These are phyloP conservation scores for Nakazawaea siamensis DNA, from an alignment of 805 yeast genomes.

Conservation along the genomic window DNA sequence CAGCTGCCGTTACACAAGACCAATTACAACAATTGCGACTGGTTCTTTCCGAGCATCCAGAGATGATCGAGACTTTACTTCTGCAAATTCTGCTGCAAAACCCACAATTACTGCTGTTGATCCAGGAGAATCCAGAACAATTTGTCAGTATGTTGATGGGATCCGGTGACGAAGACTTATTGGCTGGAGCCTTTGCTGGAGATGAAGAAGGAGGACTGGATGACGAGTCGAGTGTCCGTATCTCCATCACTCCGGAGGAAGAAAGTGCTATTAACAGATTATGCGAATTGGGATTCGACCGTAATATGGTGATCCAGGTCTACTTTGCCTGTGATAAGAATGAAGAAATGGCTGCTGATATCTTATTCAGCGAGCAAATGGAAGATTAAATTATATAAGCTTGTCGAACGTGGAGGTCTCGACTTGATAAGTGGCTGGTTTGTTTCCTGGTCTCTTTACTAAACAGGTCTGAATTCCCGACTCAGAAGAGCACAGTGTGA, in stretches of 20 bases:
- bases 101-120: constrained; percentile 77
- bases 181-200: constrained; percentile 27
- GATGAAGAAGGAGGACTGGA: constrained; percentile 28
- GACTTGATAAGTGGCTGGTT: constrained; percentile 29
- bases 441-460: constrained; percentile 74
- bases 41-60: constrained; percentile 79
- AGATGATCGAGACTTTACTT: constrained; percentile 73
- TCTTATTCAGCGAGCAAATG: constrained; percentile 59
- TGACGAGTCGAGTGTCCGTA: constrained; percentile 37
- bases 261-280: constrained; percentile 83
- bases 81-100: constrained; percentile 74
- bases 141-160: constrained; percentile 68
- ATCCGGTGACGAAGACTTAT: constrained; percentile 44
- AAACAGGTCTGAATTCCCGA: constrained; percentile 45
- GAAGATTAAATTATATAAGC: constrained; percentile 16
- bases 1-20: constrained; percentile 21
- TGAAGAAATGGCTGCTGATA: constrained; percentile 94
- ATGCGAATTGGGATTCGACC: constrained; percentile 89
- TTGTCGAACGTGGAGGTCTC: constrained; percentile 21
- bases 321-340: constrained; percentile 97
- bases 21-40: constrained; percentile 58
- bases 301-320: constrained; percentile 82
- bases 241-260: constrained; percentile 71
- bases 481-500: constrained; percentile 52
- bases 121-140: constrained; percentile 84